Evolutionary conservation across 106 monocot genomes (phyloP).

Genomic region (Platanthera guangdongensis): DNA sequence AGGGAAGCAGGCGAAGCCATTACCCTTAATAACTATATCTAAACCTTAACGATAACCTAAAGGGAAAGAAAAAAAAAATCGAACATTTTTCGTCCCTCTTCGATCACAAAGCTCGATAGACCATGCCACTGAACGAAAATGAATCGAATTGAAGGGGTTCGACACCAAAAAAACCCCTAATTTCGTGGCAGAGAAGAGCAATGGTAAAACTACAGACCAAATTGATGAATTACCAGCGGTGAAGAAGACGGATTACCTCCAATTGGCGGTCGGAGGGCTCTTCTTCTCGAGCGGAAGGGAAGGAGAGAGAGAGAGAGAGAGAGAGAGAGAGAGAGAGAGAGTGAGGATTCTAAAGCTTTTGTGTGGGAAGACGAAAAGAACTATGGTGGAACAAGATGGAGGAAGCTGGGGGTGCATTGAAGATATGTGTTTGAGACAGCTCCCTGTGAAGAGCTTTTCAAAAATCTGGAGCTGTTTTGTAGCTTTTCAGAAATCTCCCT

Average conservation of each 20-base stretch:
- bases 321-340: background rate
- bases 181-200: background rate
- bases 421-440: no score
- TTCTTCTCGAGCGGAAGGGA: background rate
- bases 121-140: background rate
- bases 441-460: no score
- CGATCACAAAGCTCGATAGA: background rate
- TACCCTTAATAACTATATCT: background rate
- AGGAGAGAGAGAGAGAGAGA: background rate
- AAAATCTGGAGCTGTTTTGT: no score
- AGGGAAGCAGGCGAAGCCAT: conserved; percentile 89
- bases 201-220: background rate
- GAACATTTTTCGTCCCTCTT: conserved; percentile 3
- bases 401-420: background rate
- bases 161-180: background rate
- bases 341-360: background rate
- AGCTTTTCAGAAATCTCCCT: no score
- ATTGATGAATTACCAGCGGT: no score
- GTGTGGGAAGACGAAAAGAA: background rate
- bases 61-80: conserved; percentile 5
- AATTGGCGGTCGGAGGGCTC: background rate
- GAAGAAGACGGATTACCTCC: background rate
- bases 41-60: conserved; percentile 5
- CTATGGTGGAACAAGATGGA: background rate
- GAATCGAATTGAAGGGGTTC: background rate